Evolutionary conservation across 2,329 filamentous ascomycete genomes (phyloP), one percentile per base, ranked within the genome.

Genomic region (Knoxdaviesia proteae): DNA sequence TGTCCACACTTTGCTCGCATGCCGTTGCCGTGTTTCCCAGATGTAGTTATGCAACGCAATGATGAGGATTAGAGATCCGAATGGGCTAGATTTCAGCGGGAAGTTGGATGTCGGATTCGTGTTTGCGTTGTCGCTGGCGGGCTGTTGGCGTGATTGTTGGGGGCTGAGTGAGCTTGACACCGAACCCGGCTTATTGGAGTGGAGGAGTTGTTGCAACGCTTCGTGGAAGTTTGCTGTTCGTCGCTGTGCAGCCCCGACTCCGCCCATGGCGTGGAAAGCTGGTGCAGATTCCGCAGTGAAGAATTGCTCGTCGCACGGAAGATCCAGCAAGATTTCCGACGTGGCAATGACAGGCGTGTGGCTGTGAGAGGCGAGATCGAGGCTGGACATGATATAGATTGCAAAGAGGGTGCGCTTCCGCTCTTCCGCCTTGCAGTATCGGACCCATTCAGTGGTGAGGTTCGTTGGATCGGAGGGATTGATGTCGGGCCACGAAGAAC

Each of bases 11-110:
- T 84, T 79, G 51, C 82, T 86, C 51, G 87, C 79, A 51, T 94
- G 87, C 42, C 86, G 70, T 58, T 94, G 87, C 30, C 88, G 72
- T 0, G 87, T 94, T 60, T 96, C 88, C 90, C 90, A 96, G 38
- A 96, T 94, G 58, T 94, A 94, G 51, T 94, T 94, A 61, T 96
- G 90, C 30, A 96, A 67, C 4, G 90, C 87, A 54, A 94, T 88
- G 56, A 96, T 94, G 48, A 98, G 63, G 5, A 94, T 71, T 32
- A 94, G 67, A 55, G 86, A 94, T 6, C 88, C 90, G 56, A 94
- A 93, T 0, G 86, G 87, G 60, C 88, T 94, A 0, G 86, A 84
- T 49, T 73, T 75, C 40, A 90, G 65, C 20, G 20, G 20, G 3
- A 3, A 20, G 20, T 20, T 20, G 20, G 20, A 20, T 20, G 20